phyloP scores from a whole-genome alignment of 345 rosid genomes.

The Hibiscus trionum region DNA sequence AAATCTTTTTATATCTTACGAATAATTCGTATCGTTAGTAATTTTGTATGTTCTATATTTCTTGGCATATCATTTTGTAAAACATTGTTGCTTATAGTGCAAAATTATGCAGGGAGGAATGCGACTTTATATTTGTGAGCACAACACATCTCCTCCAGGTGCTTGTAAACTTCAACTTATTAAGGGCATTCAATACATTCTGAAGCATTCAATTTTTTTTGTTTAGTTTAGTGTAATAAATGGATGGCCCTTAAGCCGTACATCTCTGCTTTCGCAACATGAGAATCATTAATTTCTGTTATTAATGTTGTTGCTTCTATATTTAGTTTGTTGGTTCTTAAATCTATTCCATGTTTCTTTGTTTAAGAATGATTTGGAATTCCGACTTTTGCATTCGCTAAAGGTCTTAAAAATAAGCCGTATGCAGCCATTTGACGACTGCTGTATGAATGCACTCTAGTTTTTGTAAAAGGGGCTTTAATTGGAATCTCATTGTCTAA shows the following conservation, averaged over 20 bases:
- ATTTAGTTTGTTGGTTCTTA: not conserved
- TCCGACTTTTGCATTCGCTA: not conserved
- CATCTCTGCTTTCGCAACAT: not conserved
- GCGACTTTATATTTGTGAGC: conserved; percentile 75
- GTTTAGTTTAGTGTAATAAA: not conserved
- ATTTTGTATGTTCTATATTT: too few species aligned
- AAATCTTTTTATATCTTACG: not conserved
- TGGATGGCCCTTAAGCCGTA: not conserved
- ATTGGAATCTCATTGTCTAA: not conserved
- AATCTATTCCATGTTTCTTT: not conserved
- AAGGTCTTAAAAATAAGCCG: not conserved
- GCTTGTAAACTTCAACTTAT: conserved; percentile 9
- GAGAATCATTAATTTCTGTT: not conserved
- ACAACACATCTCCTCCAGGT: conserved; percentile 81
- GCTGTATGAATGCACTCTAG: too few species aligned
- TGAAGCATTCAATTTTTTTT: not conserved
- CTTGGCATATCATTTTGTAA: too few species aligned
- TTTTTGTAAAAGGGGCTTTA: not conserved
- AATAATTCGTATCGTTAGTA: not conserved
- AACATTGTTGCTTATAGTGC: not conserved
- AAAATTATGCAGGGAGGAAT: conserved; percentile 60
- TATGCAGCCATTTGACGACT: not conserved
- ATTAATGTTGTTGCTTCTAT: not conserved
- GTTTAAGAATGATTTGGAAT: not conserved
- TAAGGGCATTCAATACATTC: not conserved